Base-by-base conservation (phyloP, 2,329 filamentous ascomycete genomes). In the Drechslera avenae region DNA sequence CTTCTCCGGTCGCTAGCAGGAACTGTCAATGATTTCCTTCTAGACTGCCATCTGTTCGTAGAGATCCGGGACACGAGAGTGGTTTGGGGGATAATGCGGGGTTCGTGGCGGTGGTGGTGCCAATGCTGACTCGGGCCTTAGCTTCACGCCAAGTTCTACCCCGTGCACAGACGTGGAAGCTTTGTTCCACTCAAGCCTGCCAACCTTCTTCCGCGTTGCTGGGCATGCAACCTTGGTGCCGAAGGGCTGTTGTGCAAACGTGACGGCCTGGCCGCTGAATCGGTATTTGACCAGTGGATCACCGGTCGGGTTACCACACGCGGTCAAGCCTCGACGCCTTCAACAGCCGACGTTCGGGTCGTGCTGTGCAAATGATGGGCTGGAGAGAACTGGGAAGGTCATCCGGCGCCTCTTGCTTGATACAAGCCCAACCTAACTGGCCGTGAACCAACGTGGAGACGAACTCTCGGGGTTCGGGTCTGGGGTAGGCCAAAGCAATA, bases 101-200 rank as follows among this genome's bases (percentile, higher is more conserved):
- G 52, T 46, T 31, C 30, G 46, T 32, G 28, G 23, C 21, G 28
- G 26, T 35, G 13, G 36, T 36, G 31, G 18, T 31, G 34, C 39
- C 36, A 31, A 33, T 43, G 16, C 33, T 50, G 30, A 55, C 44
- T 52, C 30, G 52, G 39, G 33, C 23, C 26, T 32, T 44, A 18
- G 39, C 14, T 41, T 56, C 40, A 39, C 42, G 16, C 51, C 50
- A 57, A 59, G 54, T 56, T 50, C 56, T 47, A 48, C 46, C 40
- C 43, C 39, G 39, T 23, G 39, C 43, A 50, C 23, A 17, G 26
- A 17, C 57, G 57, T 54, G 53, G 53, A 61, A 55, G 56, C 56
- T 61, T 58, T 59, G 51, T 28, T 46, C 52, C 53, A 50, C 50
- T 44, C 39, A 61, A 61, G 56, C 53, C 37, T 48, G 44, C 44